phyloP scores from a whole-genome alignment of 2,329 filamentous ascomycete genomes.

The Apiospora arundinis region DNA sequence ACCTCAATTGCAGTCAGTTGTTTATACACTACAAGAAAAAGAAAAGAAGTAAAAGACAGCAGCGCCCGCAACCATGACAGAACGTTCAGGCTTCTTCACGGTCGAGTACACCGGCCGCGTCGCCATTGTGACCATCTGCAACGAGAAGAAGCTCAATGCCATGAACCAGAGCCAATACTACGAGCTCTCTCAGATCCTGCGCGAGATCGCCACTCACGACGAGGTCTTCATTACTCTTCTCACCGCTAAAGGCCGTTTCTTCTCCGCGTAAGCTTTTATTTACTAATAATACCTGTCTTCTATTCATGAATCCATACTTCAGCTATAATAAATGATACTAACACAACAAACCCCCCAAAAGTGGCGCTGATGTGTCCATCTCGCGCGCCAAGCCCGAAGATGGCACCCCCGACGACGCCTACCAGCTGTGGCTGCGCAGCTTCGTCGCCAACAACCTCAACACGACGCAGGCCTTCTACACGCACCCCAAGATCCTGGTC shows the following conservation, averaged over 20 bases:
- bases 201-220: conserved; percentile 78
- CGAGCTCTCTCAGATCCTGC: conserved; percentile 73
- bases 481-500: conserved; percentile 92
- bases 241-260: conserved; percentile 81
- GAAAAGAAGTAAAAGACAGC: neutral
- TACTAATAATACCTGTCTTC: neutral
- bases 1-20: neutral
- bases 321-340: neutral
- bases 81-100: conserved; percentile 50
- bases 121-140: conserved; percentile 86
- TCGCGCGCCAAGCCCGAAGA: conserved; percentile 28
- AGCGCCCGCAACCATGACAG: conserved; percentile 39
- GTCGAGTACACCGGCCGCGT: conserved; percentile 71
- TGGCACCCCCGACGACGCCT: conserved; percentile 42
- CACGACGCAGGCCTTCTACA: conserved; percentile 88
- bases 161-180: conserved; percentile 77
- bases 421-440: conserved; percentile 65
- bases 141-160: conserved; percentile 87
- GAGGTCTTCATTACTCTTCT: conserved; percentile 86
- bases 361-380: conserved; percentile 77
- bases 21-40: neutral
- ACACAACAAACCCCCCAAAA: neutral
- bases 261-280: conserved; percentile 78
- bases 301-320: neutral
- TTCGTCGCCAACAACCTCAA: conserved; percentile 91